Conservation (phyloP, 1,139 yeast species). For the Pichia sp. region DNA sequence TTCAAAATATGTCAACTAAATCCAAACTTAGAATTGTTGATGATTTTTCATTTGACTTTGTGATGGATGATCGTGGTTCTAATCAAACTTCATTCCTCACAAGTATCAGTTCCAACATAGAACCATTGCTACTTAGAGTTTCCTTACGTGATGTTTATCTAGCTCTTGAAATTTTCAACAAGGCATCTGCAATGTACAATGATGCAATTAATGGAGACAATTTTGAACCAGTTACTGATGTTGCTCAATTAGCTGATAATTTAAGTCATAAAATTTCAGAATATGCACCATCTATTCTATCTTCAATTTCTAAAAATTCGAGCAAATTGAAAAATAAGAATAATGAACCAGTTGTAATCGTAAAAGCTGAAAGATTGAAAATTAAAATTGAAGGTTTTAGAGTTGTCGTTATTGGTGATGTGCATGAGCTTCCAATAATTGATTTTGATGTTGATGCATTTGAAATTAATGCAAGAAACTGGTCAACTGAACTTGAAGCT, state of each 20-base stretch:
- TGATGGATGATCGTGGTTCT: conserved; percentile 66
- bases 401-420: conserved; percentile 83
- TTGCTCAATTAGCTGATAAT: conserved; percentile 40
- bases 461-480: conserved; percentile 63
- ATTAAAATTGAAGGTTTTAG: conserved; percentile 78
- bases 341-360: conserved; percentile 32
- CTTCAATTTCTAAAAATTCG: conserved; percentile 36
- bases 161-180: conserved; percentile 65
- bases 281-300: conserved; percentile 59
- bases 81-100: conserved; percentile 51
- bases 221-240: neutral
- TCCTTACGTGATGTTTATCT: conserved; percentile 82
- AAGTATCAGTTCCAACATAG: conserved; percentile 62
- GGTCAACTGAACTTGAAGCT: conserved; percentile 84
- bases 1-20: conserved; percentile 65
- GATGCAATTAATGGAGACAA: conserved; percentile 20
- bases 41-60: conserved; percentile 75
- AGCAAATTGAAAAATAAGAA: neutral
- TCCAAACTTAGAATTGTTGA: conserved; percentile 72
- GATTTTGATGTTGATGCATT: conserved; percentile 78
- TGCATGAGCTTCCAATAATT: conserved; percentile 85
- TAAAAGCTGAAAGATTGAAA: conserved; percentile 66
- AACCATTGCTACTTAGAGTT: conserved; percentile 72
- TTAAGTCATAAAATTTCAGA: conserved; percentile 50
- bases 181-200: conserved; percentile 54